Percentiles rank a stretch among this genome's conserved stretches.
Conservation (phyloP, 148 eudicot genomes). For the Suaeda aralocaspica region DNA sequence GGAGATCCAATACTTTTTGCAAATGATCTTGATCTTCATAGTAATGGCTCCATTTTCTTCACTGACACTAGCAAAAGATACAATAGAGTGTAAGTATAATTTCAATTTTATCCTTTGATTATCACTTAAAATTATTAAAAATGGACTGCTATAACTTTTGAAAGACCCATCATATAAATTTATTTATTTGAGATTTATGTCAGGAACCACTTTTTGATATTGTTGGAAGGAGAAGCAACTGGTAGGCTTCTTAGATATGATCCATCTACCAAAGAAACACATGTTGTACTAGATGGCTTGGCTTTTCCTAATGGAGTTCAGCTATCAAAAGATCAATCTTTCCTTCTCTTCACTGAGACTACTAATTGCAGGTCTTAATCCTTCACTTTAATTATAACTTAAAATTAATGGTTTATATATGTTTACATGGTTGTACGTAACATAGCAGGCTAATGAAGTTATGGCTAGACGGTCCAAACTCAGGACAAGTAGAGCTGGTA, state of each 20-base stretch:
- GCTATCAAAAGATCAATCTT: slow-evolving; percentile 66
- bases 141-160: too few relatives aligned
- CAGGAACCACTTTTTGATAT: slow-evolving; percentile 74
- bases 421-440: too few relatives aligned
- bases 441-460: slow-evolving; percentile 52
- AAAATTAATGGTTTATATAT: too few relatives aligned
- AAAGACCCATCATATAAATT: too few relatives aligned
- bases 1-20: slow-evolving; percentile 77
- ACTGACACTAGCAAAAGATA: slow-evolving; percentile 87
- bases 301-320: slow-evolving; percentile 94
- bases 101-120: too few relatives aligned
- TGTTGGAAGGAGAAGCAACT: slow-evolving; percentile 84
- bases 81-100: slow-evolving; percentile 71
- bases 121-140: too few relatives aligned
- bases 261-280: slow-evolving; percentile 63
- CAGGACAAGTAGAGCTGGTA: slow-evolving; percentile 46
- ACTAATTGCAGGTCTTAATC: slow-evolving; percentile 65
- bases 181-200: background rate
- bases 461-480: slow-evolving; percentile 63
- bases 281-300: slow-evolving; percentile 68
- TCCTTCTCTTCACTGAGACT: slow-evolving; percentile 79
- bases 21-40: slow-evolving; percentile 86
- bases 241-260: slow-evolving; percentile 91
- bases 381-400: too few relatives aligned
- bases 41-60: slow-evolving; percentile 88